Conservation (phyloP, 2,329 filamentous ascomycete species). For the Microdochium bolleyi region DNA sequence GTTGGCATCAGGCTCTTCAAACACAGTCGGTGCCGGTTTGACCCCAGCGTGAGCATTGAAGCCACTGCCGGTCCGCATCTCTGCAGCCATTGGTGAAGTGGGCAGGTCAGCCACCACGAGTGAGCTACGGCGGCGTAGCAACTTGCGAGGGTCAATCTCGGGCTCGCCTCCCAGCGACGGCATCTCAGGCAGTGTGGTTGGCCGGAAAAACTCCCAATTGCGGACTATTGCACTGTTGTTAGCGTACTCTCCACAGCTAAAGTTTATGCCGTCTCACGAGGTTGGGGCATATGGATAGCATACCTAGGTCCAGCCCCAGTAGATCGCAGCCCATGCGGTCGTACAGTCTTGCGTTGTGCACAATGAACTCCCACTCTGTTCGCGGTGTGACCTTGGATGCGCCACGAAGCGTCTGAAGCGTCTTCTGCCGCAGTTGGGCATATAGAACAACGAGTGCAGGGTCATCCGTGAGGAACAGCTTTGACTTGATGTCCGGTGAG, state of each 20-base stretch:
- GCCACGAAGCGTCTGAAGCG: conserved; percentile 76
- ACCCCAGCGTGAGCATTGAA: conserved; percentile 20
- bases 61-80: conserved; percentile 30
- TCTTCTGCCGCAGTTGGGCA: conserved; percentile 73
- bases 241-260: neutral
- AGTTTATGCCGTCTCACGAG: conserved; percentile 7
- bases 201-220: conserved; percentile 72
- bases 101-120: conserved; percentile 73
- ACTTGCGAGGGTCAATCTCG: conserved; percentile 53
- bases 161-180: conserved; percentile 30
- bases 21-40: conserved; percentile 63
- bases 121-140: conserved; percentile 65
- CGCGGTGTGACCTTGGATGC: conserved; percentile 71
- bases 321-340: conserved; percentile 91
- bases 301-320: conserved; percentile 76
- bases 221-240: conserved; percentile 41
- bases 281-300: conserved; percentile 20
- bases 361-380: conserved; percentile 81
- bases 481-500: conserved; percentile 63
- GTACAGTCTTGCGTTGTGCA: conserved; percentile 78
- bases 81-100: conserved; percentile 26
- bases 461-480: conserved; percentile 81
- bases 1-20: conserved; percentile 86
- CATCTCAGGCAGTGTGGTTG: conserved; percentile 23
- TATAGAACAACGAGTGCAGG: conserved; percentile 85